Percentiles rank a stretch among this genome's conserved stretches.
phyloP scores from a whole-genome alignment of 108 stramenopile genomes.

The Aurantiochytrium sp. region DNA sequence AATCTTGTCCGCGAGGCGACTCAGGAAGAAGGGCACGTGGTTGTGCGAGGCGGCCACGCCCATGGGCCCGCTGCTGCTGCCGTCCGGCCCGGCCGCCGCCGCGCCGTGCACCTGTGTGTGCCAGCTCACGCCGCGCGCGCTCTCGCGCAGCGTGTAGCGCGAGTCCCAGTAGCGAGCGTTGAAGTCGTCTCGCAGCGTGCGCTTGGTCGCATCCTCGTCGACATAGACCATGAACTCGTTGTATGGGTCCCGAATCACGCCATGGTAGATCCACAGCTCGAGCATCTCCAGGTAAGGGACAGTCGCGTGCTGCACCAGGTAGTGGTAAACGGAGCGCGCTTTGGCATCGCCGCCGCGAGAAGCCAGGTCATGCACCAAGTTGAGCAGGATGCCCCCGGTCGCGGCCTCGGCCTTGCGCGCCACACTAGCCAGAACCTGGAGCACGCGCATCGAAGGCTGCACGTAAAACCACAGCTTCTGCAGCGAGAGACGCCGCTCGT shows the following conservation, averaged over 20 bases:
- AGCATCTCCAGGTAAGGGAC: slow-evolving; percentile 52
- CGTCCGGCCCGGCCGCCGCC: background rate
- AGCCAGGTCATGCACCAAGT: slow-evolving; percentile 31
- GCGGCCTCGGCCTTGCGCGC: background rate
- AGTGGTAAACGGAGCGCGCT: background rate
- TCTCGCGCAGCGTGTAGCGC: slow-evolving; percentile 38
- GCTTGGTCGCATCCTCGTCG: slow-evolving; percentile 40
- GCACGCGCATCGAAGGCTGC: slow-evolving; percentile 39
- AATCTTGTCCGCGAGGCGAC: background rate
- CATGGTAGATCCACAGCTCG: slow-evolving; percentile 49
- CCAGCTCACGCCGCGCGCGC: background rate
- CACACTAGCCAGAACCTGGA: slow-evolving; percentile 33
- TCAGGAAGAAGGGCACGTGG: slow-evolving; percentile 26
- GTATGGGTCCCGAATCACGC: slow-evolving; percentile 51
- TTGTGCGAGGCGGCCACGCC: background rate
- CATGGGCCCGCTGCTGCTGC: background rate
- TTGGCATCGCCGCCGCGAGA: background rate
- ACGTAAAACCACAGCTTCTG: slow-evolving; percentile 42
- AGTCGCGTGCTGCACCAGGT: background rate
- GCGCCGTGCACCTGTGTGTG: slow-evolving; percentile 21
- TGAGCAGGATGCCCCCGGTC: background rate
- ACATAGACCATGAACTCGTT: slow-evolving; percentile 52
- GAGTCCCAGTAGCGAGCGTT: slow-evolving; percentile 56
- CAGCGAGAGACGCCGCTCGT: slow-evolving; percentile 30
- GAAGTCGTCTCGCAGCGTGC: slow-evolving; percentile 46